Evolutionary conservation across 441 rosid genomes (phyloP).

Genomic region (Mallotus repandus): DNA sequence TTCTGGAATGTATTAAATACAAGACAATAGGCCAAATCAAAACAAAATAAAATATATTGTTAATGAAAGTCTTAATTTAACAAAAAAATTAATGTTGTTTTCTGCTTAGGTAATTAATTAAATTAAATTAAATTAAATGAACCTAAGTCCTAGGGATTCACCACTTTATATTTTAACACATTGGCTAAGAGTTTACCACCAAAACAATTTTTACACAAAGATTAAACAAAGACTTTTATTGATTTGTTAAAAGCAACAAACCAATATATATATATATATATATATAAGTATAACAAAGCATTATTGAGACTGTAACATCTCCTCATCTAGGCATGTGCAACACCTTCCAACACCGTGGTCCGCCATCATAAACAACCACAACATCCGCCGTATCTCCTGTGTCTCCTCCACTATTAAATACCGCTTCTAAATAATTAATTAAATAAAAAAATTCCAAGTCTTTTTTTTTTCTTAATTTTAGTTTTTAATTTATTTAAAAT

Average conservation of each 20-base stretch:
- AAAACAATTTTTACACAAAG: neutral
- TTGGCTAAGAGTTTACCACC: neutral
- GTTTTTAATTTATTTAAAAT: too few relatives aligned
- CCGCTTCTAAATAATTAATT: neutral
- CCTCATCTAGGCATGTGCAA: constrained; percentile 32
- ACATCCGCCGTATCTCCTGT: constrained; percentile 54
- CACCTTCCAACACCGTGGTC: constrained; percentile 44
- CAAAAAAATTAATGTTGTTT: neutral
- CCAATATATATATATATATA: too few relatives aligned
- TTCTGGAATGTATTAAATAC: constrained; percentile 15
- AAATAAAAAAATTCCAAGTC: constrained; percentile 15
- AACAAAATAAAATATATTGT: neutral
- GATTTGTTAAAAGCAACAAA: too few relatives aligned
- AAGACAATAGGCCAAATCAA: neutral
- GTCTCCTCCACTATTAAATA: constrained; percentile 32
- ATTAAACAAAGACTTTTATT: neutral
- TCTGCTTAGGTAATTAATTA: neutral
- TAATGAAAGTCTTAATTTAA: too few relatives aligned
- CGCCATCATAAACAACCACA: constrained; percentile 36
- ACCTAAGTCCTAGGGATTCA: constrained; percentile 36
- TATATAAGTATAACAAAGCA: neutral
- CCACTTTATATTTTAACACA: constrained; percentile 23
- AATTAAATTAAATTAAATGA: neutral
- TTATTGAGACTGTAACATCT: constrained; percentile 21
- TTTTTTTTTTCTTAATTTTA: constrained; percentile 3